Conservation (phyloP, 148 eudicot species). For the Rhododendron molle region DNA sequence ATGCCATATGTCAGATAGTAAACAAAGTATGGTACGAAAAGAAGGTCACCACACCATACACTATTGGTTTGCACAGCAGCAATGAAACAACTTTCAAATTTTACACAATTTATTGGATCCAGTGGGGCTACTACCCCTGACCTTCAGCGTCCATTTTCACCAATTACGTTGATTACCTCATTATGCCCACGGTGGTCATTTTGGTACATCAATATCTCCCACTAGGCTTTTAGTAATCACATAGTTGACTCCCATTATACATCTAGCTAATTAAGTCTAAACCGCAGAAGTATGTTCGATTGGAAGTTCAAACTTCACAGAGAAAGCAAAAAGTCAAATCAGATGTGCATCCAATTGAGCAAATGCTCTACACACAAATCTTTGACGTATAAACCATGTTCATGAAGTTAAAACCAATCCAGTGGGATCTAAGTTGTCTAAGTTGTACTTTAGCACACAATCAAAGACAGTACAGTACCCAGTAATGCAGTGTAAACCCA, state of each 20-base stretch:
- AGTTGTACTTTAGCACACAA: background rate
- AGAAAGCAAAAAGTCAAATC: too few relatives aligned
- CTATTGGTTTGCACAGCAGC: background rate
- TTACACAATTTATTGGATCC: background rate
- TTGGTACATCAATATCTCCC: background rate
- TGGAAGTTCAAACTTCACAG: too few relatives aligned
- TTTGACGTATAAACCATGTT: too few relatives aligned
- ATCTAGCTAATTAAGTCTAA: too few relatives aligned
- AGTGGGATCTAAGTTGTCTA: background rate
- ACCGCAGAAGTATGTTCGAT: too few relatives aligned
- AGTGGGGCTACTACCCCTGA: background rate
- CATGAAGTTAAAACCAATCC: background rate
- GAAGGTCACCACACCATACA: background rate
- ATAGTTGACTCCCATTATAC: too few relatives aligned
- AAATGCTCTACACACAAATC: too few relatives aligned
- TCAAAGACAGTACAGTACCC: background rate
- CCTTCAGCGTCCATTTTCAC: background rate
- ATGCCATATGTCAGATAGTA: background rate
- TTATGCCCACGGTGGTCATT: background rate
- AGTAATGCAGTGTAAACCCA: conserved; percentile 8
- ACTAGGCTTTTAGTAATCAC: background rate
- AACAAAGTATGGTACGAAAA: background rate
- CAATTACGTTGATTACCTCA: background rate
- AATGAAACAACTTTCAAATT: background rate
- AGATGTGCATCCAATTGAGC: too few relatives aligned